phyloP scores from a whole-genome alignment of 495 filamentous ascomycete species.

The Podospora sp. region DNA sequence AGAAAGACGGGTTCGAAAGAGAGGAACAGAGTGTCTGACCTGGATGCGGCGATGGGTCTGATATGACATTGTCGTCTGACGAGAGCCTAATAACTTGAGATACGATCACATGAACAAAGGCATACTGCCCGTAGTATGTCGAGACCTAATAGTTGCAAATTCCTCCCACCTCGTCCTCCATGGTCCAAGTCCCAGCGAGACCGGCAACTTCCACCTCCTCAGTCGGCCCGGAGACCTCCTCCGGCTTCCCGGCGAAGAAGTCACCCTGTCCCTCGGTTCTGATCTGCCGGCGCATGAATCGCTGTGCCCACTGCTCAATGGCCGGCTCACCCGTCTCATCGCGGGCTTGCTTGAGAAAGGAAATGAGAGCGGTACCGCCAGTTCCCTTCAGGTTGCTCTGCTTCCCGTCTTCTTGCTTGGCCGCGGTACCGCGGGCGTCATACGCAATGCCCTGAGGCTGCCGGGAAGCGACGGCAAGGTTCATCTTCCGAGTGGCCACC shows the following conservation, averaged over 20 bases:
- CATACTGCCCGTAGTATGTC: not conserved
- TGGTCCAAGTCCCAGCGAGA: slow-evolving; percentile 80
- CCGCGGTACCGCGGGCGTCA: slow-evolving; percentile 30
- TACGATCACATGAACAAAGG: not conserved
- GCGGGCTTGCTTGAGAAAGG: slow-evolving; percentile 90
- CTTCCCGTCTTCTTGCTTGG: slow-evolving; percentile 30
- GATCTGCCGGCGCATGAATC: slow-evolving; percentile 65
- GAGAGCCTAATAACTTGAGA: not conserved
- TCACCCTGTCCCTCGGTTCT: slow-evolving; percentile 49
- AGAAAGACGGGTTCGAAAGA: not conserved
- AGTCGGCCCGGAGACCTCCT: slow-evolving; percentile 38
- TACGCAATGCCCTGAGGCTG: slow-evolving; percentile 44
- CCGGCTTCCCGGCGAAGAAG: slow-evolving; percentile 65
- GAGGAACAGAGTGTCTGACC: not conserved
- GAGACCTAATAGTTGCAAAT: slow-evolving; percentile 49
- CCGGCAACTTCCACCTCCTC: slow-evolving; percentile 76
- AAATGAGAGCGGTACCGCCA: slow-evolving; percentile 88
- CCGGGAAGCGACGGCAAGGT: slow-evolving; percentile 65
- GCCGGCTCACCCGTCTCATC: slow-evolving; percentile 95
- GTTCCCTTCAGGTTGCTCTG: slow-evolving; percentile 77
- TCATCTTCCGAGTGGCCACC: slow-evolving; percentile 52
- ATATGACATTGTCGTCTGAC: not conserved
- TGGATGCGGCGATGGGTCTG: not conserved
- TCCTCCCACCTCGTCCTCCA: slow-evolving; percentile 73
- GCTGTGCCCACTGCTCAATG: slow-evolving; percentile 77